phyloP scores from a whole-genome alignment of 1,139 yeast genomes.

The Suhomyces wounanorum region DNA sequence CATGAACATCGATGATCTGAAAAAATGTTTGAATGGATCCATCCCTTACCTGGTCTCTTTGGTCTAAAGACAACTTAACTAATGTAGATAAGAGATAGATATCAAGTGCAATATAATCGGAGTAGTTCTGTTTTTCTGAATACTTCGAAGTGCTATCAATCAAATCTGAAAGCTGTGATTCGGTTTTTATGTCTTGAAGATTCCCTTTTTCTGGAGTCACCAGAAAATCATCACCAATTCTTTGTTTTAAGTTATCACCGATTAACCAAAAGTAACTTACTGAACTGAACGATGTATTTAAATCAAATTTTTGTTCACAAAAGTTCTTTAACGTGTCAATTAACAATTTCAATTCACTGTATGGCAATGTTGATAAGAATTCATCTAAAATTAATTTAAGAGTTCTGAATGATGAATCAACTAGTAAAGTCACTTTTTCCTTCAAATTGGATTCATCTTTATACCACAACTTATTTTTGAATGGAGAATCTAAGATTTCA shows the following conservation, averaged over 20 bases:
- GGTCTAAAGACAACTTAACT: slow-evolving; percentile 62
- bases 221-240: slow-evolving; percentile 15
- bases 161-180: slow-evolving; percentile 18
- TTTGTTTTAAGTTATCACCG: slow-evolving; percentile 65
- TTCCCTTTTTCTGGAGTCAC: not conserved
- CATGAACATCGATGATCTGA: slow-evolving; percentile 80
- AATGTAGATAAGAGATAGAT: slow-evolving; percentile 62
- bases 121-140: slow-evolving; percentile 11
- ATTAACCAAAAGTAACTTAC: slow-evolving; percentile 91
- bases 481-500: slow-evolving; percentile 67
- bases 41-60: slow-evolving; percentile 78
- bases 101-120: slow-evolving; percentile 51
- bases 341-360: slow-evolving; percentile 57
- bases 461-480: slow-evolving; percentile 33
- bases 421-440: slow-evolving; percentile 49
- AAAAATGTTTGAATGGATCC: slow-evolving; percentile 89
- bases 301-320: slow-evolving; percentile 66
- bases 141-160: slow-evolving; percentile 7
- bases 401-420: slow-evolving; percentile 73
- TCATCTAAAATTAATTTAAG: slow-evolving; percentile 83
- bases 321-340: slow-evolving; percentile 74
- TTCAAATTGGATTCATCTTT: slow-evolving; percentile 32
- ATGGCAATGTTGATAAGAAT: slow-evolving; percentile 71
- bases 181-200: slow-evolving; percentile 13
- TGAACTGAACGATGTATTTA: slow-evolving; percentile 87